These are phyloP conservation scores for Alnus rubra DNA, from an alignment of 306 rosid genomes.

Conservation along the genomic window DNA sequence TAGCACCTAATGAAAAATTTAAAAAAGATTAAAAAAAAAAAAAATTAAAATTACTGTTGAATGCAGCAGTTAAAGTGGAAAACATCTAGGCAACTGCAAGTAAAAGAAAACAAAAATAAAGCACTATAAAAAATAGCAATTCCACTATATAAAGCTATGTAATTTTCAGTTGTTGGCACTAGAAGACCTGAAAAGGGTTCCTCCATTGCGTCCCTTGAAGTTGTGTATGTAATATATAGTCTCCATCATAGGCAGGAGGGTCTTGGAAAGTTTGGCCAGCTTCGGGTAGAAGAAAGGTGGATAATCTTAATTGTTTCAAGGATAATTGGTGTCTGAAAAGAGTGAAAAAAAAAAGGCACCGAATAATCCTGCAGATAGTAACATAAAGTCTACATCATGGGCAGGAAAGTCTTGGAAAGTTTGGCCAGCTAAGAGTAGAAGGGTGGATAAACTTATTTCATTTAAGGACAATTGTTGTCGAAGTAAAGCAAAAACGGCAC, in stretches of 20 bases:
- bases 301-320: conserved; percentile 70
- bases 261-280: conserved; percentile 74
- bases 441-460: conserved; percentile 42
- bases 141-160: not conserved
- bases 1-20: conserved; percentile 54
- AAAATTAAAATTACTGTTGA: not conserved
- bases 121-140: not conserved
- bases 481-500: not conserved
- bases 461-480: not conserved
- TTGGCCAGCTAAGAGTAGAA: conserved; percentile 82
- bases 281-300: conserved; percentile 91
- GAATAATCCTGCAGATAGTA: conserved; percentile 21
- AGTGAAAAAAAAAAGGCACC: not conserved
- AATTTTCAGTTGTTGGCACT: conserved; percentile 13
- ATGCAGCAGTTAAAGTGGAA: conserved; percentile 15
- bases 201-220: conserved; percentile 83
- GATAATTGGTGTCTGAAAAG: conserved; percentile 22
- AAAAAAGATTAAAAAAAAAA: not conserved
- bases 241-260: conserved; percentile 78
- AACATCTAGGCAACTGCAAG: not conserved
- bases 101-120: not conserved
- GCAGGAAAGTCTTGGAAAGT: conserved; percentile 68
- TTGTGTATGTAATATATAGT: conserved; percentile 90
- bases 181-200: conserved; percentile 81
- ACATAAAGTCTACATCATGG: conserved; percentile 70